These are phyloP conservation scores for Cercospora sp. DNA, from an alignment of 2,329 filamentous ascomycete species.

Conservation along the genomic window DNA sequence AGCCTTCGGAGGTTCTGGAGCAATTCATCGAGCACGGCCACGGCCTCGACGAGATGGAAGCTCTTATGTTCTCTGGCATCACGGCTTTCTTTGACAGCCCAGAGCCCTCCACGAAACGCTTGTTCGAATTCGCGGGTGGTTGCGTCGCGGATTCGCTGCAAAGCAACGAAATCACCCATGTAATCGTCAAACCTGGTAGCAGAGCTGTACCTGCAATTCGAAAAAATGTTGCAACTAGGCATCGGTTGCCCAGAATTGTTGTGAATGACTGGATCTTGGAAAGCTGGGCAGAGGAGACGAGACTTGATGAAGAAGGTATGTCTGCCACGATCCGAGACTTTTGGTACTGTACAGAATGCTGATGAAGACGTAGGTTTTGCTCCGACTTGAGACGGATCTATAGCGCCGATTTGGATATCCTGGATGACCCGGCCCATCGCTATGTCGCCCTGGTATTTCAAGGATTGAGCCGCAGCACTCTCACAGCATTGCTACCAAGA, in stretches of 20 bases:
- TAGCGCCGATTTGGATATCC: neutral
- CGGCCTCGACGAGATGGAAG: constrained; percentile 53
- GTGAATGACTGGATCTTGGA: constrained; percentile 70
- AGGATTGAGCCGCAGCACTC: constrained; percentile 45
- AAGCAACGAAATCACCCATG: constrained; percentile 66
- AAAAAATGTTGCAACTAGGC: constrained; percentile 24
- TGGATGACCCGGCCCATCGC: neutral
- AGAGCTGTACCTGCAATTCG: constrained; percentile 30
- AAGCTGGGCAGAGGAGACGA: constrained; percentile 75
- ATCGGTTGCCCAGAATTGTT: constrained; percentile 67
- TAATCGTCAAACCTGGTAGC: constrained; percentile 58
- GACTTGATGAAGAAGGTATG: constrained; percentile 72
- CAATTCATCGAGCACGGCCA: constrained; percentile 57
- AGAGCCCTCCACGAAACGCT: constrained; percentile 11
- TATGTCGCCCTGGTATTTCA: neutral
- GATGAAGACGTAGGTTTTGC: constrained; percentile 1
- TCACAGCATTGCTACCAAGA: constrained; percentile 61
- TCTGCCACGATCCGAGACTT: neutral
- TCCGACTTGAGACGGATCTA: neutral
- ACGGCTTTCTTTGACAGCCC: constrained; percentile 50
- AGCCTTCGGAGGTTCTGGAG: constrained; percentile 55
- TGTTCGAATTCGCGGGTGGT: constrained; percentile 67
- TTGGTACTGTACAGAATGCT: neutral
- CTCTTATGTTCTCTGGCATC: constrained; percentile 55
- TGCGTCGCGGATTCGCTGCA: constrained; percentile 53